phyloP scores from a whole-genome alignment of 2,329 filamentous ascomycete genomes.

The Paraphoma chrysanthemicola region DNA sequence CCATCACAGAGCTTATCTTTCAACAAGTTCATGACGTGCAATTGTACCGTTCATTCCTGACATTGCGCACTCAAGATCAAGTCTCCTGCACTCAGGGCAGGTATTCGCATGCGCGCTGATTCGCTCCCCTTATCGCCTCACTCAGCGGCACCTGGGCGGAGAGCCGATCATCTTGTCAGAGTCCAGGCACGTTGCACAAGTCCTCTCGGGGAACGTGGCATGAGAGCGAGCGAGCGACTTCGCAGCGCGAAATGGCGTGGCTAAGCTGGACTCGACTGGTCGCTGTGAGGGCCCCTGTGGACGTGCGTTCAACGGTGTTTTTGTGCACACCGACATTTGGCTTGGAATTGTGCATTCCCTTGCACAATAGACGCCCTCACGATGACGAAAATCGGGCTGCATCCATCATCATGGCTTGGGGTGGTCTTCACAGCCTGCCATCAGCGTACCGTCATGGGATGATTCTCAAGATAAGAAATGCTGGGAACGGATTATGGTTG shows the following conservation, averaged over 20 bases:
- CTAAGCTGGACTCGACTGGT: slow-evolving; percentile 4
- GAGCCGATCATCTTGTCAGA: slow-evolving; percentile 19
- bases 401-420: too few species aligned
- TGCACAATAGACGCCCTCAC: background rate
- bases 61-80: too few species aligned
- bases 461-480: background rate
- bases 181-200: slow-evolving; percentile 4
- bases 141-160: slow-evolving; percentile 16
- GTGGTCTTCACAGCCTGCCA: too few species aligned
- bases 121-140: slow-evolving; percentile 13
- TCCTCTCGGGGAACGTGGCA: slow-evolving; percentile 1
- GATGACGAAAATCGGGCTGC: background rate
- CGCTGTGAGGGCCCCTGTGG: slow-evolving; percentile 5
- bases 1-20: background rate
- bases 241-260: background rate
- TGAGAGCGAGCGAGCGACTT: background rate
- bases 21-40: background rate
- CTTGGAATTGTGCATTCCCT: background rate
- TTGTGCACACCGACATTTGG: slow-evolving; percentile 26
- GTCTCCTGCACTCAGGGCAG: background rate
- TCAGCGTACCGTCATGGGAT: too few species aligned
- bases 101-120: background rate
- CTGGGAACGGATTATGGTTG: background rate
- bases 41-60: background rate
- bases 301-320: slow-evolving; percentile 13